These are phyloP conservation scores for Lipomyces orientalis DNA, from an alignment of 805 yeast genomes.

Conservation along the genomic window DNA sequence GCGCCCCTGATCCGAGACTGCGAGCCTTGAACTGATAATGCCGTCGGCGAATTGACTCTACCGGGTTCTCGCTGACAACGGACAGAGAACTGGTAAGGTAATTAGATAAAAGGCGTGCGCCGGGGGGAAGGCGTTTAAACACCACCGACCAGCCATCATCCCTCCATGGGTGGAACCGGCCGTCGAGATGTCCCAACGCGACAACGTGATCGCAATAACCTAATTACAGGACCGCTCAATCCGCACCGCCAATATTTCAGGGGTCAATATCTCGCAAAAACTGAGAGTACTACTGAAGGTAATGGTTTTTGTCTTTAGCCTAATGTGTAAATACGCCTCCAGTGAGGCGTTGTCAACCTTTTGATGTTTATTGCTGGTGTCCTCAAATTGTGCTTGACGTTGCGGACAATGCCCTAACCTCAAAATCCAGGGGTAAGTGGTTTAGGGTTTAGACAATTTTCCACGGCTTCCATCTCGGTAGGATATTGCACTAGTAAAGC, in stretches of 20 bases:
- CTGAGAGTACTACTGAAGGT: background rate
- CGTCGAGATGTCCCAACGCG: constrained; percentile 1
- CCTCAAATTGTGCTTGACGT: too few relatives aligned
- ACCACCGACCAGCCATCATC: background rate
- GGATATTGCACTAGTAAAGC: too few relatives aligned
- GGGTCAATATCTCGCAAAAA: background rate
- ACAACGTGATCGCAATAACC: background rate
- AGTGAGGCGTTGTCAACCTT: too few relatives aligned
- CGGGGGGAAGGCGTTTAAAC: too few relatives aligned
- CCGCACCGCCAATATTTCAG: background rate
- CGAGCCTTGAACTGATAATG: background rate
- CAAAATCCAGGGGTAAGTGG: background rate
- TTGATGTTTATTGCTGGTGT: too few relatives aligned
- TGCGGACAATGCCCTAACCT: too few relatives aligned
- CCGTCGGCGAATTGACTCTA: background rate
- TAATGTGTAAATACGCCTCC: background rate
- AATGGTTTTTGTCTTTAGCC: background rate
- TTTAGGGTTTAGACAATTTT: background rate
- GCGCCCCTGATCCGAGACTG: background rate
- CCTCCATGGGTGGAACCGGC: background rate
- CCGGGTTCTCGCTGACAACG: too few relatives aligned
- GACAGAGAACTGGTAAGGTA: too few relatives aligned
- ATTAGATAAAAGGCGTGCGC: background rate
- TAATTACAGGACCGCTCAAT: background rate
- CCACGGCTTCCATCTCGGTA: background rate